A percentile compares a stretch with the other conserved stretches of the same genome.
Evolutionary conservation across 2,329 filamentous ascomycete genomes (phyloP).

Genomic region (Claviceps monticola): DNA sequence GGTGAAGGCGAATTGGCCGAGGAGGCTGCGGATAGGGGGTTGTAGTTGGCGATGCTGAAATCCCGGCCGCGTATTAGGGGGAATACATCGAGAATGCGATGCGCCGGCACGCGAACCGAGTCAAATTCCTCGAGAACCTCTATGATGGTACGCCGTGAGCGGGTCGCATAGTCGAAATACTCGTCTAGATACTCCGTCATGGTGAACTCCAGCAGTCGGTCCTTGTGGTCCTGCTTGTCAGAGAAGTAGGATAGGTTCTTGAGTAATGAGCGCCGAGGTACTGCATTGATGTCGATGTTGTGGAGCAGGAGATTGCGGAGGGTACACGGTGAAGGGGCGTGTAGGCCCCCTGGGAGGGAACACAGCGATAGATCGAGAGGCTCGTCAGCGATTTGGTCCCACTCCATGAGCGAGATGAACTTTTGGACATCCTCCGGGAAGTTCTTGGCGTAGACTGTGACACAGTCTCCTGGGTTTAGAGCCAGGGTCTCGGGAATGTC

Average conservation of each 20-base stretch:
- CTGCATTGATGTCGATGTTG: slow-evolving; percentile 78
- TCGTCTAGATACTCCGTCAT: slow-evolving; percentile 73
- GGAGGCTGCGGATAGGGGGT: slow-evolving; percentile 14
- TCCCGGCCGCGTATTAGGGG: slow-evolving; percentile 77
- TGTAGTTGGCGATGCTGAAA: slow-evolving; percentile 81
- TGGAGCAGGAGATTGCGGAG: slow-evolving; percentile 65
- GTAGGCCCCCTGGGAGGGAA: slow-evolving; percentile 21
- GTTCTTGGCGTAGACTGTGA: slow-evolving; percentile 79
- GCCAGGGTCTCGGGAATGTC: slow-evolving; percentile 17
- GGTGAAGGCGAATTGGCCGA: slow-evolving; percentile 9
- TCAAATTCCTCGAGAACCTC: slow-evolving; percentile 88
- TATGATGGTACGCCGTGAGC: slow-evolving; percentile 77
- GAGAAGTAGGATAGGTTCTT: slow-evolving; percentile 65
- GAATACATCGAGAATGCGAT: slow-evolving; percentile 57
- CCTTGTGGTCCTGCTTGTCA: slow-evolving; percentile 55
- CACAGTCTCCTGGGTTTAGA: slow-evolving; percentile 60
- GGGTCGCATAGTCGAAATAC: slow-evolving; percentile 88
- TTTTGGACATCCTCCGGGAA: slow-evolving; percentile 65
- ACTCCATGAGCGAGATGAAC: slow-evolving; percentile 67
- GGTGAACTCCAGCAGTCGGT: slow-evolving; percentile 72
- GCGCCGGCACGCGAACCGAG: slow-evolving; percentile 66
- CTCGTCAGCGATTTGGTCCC: slow-evolving; percentile 58
- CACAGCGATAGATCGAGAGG: slow-evolving; percentile 39
- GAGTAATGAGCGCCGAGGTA: slow-evolving; percentile 81
- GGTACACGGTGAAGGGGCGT: slow-evolving; percentile 35